phyloP scores from a whole-genome alignment of 164 flowering plant species.

The Aristolochia californica region DNA sequence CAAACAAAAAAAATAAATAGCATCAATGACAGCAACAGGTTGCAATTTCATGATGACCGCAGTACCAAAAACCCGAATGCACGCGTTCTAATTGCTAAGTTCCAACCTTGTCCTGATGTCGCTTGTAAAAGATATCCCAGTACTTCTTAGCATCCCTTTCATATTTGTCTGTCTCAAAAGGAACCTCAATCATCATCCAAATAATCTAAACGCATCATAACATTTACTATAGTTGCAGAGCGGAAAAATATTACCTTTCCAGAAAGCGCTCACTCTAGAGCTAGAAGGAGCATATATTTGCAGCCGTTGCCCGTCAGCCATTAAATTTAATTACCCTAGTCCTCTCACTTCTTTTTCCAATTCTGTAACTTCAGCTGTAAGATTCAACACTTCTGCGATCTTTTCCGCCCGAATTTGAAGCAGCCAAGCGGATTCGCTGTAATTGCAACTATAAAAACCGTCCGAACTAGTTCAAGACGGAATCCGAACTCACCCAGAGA shows the following conservation, averaged over 20 bases:
- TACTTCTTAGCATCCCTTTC: conserved; percentile 87
- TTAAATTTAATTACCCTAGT: background rate
- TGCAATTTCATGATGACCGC: background rate
- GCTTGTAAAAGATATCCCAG: conserved; percentile 91
- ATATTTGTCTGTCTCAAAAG: conserved; percentile 47
- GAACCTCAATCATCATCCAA: background rate
- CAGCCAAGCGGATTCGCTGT: background rate
- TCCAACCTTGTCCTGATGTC: conserved; percentile 68
- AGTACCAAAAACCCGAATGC: too few relatives aligned
- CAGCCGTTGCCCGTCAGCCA: conserved; percentile 14
- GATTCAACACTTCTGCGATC: background rate
- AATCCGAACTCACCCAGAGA: too few relatives aligned
- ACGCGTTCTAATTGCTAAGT: too few relatives aligned
- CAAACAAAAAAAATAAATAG: conserved; percentile 1
- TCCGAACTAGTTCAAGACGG: too few relatives aligned
- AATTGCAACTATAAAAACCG: background rate
- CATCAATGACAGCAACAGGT: too few relatives aligned
- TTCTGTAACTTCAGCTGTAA: background rate
- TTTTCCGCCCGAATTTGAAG: background rate
- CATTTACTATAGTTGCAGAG: background rate
- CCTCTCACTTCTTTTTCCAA: background rate
- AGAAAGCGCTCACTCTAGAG: conserved; percentile 52
- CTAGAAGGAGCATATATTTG: conserved; percentile 47
- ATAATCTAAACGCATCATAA: background rate
- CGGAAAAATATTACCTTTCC: conserved; percentile 41